phyloP scores from a whole-genome alignment of 2,329 filamentous ascomycete genomes.

The Trichoderma semiorbis region DNA sequence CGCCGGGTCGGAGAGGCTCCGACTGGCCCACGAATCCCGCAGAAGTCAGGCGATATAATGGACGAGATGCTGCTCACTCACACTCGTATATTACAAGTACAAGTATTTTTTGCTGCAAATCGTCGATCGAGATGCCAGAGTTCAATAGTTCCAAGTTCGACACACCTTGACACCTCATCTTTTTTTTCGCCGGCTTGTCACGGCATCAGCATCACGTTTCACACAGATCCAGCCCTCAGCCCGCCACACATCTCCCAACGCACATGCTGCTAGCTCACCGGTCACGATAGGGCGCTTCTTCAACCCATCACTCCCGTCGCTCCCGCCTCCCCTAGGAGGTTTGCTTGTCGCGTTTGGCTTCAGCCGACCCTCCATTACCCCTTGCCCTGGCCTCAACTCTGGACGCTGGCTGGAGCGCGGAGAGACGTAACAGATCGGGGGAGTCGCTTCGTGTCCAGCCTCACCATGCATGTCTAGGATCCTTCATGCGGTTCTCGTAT shows the following conservation, averaged over 20 bases:
- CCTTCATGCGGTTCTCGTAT: conserved; percentile 7
- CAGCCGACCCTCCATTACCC: conserved; percentile 11
- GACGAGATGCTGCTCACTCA: neutral
- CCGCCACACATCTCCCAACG: neutral
- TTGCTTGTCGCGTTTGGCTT: neutral
- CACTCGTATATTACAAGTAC: neutral
- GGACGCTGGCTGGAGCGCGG: neutral
- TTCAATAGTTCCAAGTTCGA: neutral
- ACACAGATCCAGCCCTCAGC: conserved; percentile 9
- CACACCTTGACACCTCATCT: neutral
- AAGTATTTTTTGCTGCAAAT: neutral
- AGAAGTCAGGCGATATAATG: neutral
- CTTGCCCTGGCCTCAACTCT: neutral
- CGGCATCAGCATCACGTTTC: conserved; percentile 1
- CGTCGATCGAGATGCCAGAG: neutral
- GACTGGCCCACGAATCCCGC: neutral
- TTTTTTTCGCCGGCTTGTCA: neutral
- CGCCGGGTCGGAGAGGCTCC: conserved; percentile 3
- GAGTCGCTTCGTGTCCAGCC: neutral
- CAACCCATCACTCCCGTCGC: neutral
- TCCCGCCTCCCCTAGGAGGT: neutral
- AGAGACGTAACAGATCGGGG: neutral
- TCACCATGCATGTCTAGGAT: conserved; percentile 4
- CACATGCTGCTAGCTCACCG: conserved; percentile 10
- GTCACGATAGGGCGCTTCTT: neutral